Conservation (phyloP, 192 early-diverging fungal genomes). For the Linnemannia hyalina region DNA sequence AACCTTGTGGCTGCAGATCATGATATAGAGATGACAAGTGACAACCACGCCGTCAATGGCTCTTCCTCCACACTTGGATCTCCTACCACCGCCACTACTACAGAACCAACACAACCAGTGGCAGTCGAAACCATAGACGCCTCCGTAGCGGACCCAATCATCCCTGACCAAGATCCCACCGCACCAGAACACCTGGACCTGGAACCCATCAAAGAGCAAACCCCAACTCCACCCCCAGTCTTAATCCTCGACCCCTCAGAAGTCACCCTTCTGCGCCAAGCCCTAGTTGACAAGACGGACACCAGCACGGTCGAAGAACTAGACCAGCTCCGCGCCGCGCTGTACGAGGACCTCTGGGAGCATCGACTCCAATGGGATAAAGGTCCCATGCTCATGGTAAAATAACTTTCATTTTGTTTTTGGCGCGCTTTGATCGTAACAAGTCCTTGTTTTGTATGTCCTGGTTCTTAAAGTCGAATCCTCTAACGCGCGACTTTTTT, state of each 20-base stretch:
- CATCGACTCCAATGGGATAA: slow-evolving; percentile 40
- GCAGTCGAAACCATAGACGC: not conserved
- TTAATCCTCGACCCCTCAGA: not conserved
- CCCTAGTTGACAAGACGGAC: slow-evolving; percentile 33
- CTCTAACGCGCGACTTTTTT: not conserved
- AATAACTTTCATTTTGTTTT: not conserved
- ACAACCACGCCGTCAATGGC: not conserved
- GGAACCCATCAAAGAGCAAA: not conserved
- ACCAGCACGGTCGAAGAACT: slow-evolving; percentile 37
- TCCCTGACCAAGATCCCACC: not conserved
- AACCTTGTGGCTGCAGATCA: not conserved
- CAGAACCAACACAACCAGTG: not conserved
- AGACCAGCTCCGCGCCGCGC: slow-evolving; percentile 42
- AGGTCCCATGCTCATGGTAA: slow-evolving; percentile 26
- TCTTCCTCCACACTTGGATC: not conserved
- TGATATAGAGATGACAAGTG: not conserved
- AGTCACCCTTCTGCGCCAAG: not conserved
- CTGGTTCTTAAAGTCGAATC: no score
- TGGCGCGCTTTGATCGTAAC: not conserved
- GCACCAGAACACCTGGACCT: not conserved
- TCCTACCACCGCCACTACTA: not conserved
- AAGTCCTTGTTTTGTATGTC: not conserved
- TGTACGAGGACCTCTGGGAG: slow-evolving; percentile 48
- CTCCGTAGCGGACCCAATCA: not conserved
- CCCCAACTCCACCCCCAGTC: not conserved